Base-by-base conservation (phyloP, 2,329 filamentous ascomycete species). In the Colletotrichum chlorophyti region DNA sequence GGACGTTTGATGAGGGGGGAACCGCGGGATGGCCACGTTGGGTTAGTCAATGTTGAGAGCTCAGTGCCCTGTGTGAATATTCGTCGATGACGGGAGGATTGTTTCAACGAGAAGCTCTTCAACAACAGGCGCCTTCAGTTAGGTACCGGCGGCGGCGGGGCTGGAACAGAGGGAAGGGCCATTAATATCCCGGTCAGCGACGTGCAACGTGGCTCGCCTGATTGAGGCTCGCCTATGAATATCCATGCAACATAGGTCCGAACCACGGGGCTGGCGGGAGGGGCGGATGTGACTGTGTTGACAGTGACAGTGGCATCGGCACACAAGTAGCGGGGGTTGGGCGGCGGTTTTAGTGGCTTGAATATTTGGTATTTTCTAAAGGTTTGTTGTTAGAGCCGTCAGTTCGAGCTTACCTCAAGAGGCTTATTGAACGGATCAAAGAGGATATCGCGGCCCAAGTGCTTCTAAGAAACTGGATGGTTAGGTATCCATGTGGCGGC, bases 191-290 rank as follows among this genome's bases (percentile, higher is more conserved):
- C 27, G 51, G 55, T 62, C 57, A 42, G 49, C 45, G 61, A 49
- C 27, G 60, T 64, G 62, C 62, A 64, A 64, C 62, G 62, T 64
- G 62, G 62, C 62, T 61, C 57, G 62, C 60, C 52, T 64, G 35
- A 40, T 40, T 34, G 34, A 63, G 60, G 54, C 60, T 62, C 50
- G 59, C 50, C 59, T 63, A 26, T 42, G 45, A 52, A 50, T 53
- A 61, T 58, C 60, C 58, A 58, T 53, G 52, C 52, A 61, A 47
- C 14, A 58, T 15, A 45, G 19, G 58, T 43, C 60, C 58, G 60
- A 58, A 59, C 60, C 35, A 41, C 52, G 37, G n/a, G 57, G 40
- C 60, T 59, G 47, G 60, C 43, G 58, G 43, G 50, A 61, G 58
- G 49, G 58, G 58, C 60, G 58, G 60, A 46, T 52, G 50, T 51